Evolutionary conservation across 305 asterid species (phyloP), one percentile per base, ranked within the genome.

Genomic region (Fraxinus albicans): DNA sequence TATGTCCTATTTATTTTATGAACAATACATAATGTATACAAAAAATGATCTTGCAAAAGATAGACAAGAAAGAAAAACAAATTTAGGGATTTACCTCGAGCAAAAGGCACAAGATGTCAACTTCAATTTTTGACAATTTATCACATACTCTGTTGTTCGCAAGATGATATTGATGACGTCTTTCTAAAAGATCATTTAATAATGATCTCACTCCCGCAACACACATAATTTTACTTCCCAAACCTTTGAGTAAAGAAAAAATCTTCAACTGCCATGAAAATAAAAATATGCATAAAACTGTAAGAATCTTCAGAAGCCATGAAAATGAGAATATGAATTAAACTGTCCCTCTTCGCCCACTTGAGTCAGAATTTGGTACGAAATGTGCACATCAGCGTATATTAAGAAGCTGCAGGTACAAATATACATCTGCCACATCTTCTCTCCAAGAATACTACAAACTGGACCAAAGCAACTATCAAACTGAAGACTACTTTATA

Each of bases 261-360:
- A 93, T 86, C 87, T 83, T 91, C 84, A 93, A 87, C 99, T 93
- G 98, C 87, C 86, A 91, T 35, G 81, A 82, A 88, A 76, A 83
- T 35, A 53, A 83, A 77, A 55, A 80, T 21, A 81, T 69, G 65
- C 72, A 73, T 47, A 19, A n/a, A 65, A 60, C 40, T 31, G 8
- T 29, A 79, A 96, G 86, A 86, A 92, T 86, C 86, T 84, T 91
- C 84, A 93, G 88, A 97, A 92, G 98, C 87, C 86, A 91, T 44
- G 80, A 82, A 89, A 76, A 82, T 38, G 53, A 82, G 73, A 53
- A 83, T 27, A 80, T 79, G 74, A 80, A 73, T 35, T 25, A 19
- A 76, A 75, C 75, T 29, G 40, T 69, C 40, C 21, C 78, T 21
- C 38, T 70, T 55, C 44, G 84, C 73, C 77, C 58, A 77, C 47